Percentiles rank a stretch among this genome's conserved stretches.
phyloP scores from a whole-genome alignment of 495 filamentous ascomycete genomes.

The Xylaria cubensis region DNA sequence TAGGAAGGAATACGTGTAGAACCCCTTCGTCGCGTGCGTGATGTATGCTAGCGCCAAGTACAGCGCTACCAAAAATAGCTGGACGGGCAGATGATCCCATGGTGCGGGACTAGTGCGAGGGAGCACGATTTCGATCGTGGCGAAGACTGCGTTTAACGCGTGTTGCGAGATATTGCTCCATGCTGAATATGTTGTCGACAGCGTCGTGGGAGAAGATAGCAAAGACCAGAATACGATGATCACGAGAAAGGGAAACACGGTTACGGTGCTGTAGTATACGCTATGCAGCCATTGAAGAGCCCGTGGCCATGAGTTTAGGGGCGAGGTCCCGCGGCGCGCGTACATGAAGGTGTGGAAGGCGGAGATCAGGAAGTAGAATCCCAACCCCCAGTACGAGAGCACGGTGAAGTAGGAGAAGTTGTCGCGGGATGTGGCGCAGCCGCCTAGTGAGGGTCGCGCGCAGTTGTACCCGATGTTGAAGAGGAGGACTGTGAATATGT shows the following conservation, averaged over 20 bases:
- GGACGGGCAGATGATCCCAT: constrained; percentile 60
- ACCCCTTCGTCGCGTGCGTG: constrained; percentile 69
- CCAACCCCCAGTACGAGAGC: constrained; percentile 78
- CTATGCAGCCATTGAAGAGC: constrained; percentile 69
- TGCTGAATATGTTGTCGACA: constrained; percentile 52
- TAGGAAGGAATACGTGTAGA: constrained; percentile 79
- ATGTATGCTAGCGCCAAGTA: constrained; percentile 80
- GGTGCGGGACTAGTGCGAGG: constrained; percentile 66
- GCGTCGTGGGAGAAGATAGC: constrained; percentile 60
- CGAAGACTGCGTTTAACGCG: constrained; percentile 73
- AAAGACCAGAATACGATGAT: constrained; percentile 68
- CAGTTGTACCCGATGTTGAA: constrained; percentile 69
- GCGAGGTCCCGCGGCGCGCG: constrained; percentile 57
- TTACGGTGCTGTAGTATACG: constrained; percentile 69
- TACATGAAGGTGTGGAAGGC: constrained; percentile 72
- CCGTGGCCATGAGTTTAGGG: constrained; percentile 67
- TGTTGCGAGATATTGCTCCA: constrained; percentile 83
- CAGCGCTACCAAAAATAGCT: constrained; percentile 67
- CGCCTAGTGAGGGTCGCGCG: constrained; percentile 40
- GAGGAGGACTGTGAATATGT: constrained; percentile 73
- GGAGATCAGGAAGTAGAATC: constrained; percentile 74
- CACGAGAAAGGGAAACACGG: constrained; percentile 74
- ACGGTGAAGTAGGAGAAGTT: constrained; percentile 84
- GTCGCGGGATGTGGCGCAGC: constrained; percentile 44
- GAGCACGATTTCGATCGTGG: constrained; percentile 73